Conservation (phyloP, 2,329 filamentous ascomycete species). For the Fusarium luffae region DNA sequence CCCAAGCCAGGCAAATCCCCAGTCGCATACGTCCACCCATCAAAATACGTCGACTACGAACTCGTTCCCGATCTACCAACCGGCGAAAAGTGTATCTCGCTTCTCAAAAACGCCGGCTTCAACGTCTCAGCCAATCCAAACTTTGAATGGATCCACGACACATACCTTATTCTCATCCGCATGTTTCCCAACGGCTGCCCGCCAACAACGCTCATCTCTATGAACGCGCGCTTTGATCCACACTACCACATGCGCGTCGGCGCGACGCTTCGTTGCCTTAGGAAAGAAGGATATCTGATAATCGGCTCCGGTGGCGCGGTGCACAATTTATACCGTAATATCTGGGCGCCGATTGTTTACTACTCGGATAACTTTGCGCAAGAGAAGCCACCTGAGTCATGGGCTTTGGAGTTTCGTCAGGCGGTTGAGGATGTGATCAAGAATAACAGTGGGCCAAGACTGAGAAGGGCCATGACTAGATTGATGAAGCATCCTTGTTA, state of each 20-base stretch:
- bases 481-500: constrained; percentile 76
- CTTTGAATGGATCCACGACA: constrained; percentile 80
- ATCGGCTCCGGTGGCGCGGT: constrained; percentile 71
- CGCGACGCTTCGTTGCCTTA: constrained; percentile 15
- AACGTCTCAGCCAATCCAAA: constrained; percentile 61
- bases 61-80: constrained; percentile 69
- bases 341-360: constrained; percentile 70
- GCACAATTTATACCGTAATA: constrained; percentile 76
- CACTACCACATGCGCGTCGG: constrained; percentile 43
- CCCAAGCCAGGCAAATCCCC: constrained; percentile 69
- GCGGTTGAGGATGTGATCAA: constrained; percentile 68
- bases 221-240: constrained; percentile 41
- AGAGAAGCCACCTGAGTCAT: constrained; percentile 48
- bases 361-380: constrained; percentile 29
- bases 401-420: constrained; percentile 74
- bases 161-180: constrained; percentile 73
- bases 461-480: constrained; percentile 66
- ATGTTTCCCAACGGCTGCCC: constrained; percentile 76
- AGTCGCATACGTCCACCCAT: constrained; percentile 73
- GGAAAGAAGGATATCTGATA: constrained; percentile 56
- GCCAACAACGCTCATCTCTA: constrained; percentile 63
- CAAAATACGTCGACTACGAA: constrained; percentile 71
- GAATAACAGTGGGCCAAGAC: constrained; percentile 54
- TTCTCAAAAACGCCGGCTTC: constrained; percentile 64
- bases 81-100: constrained; percentile 59